These are phyloP conservation scores for Penicillium sp. DNA, from an alignment of 2,329 filamentous ascomycete genomes.

Conservation along the genomic window DNA sequence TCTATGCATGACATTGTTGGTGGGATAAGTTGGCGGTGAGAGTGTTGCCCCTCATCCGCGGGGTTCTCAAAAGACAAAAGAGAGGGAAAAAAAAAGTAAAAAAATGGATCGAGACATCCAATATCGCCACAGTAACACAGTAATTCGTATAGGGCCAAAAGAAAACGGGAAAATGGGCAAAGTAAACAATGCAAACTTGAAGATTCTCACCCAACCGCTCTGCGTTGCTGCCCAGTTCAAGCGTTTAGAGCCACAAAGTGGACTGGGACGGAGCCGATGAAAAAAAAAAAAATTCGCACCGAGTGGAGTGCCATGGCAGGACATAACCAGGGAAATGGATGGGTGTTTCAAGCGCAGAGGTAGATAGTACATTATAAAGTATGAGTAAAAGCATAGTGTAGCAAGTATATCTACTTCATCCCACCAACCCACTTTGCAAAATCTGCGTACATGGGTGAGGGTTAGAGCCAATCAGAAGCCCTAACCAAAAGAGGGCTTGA, in stretches of 20 bases:
- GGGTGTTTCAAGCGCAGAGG: constrained; percentile 4
- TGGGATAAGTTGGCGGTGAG: constrained; percentile 24
- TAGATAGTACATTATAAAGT: constrained; percentile 7
- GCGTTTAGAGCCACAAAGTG: constrained; percentile 12
- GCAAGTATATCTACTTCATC: constrained; percentile 8
- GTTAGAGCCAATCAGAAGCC: constrained; percentile 26
- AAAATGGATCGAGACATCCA: background rate
- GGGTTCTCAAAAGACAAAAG: constrained; percentile 4
- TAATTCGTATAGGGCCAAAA: background rate
- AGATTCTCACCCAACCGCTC: constrained; percentile 18
- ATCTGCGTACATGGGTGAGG: constrained; percentile 28
- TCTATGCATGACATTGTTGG: constrained; percentile 14
- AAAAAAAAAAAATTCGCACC: constrained; percentile 26
- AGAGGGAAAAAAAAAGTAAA: background rate
- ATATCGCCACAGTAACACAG: background rate
- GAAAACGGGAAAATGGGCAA: background rate
- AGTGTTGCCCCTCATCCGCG: constrained; percentile 18
- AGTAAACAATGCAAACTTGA: constrained; percentile 14
- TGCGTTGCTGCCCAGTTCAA: constrained; percentile 41
- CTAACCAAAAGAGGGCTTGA: constrained; percentile 32
- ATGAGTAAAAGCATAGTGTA: background rate
- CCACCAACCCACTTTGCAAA: constrained; percentile 29
- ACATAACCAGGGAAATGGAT: constrained; percentile 29
- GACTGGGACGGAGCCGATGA: constrained; percentile 16
- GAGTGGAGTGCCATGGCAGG: constrained; percentile 24